These are phyloP conservation scores for Aureobasidium melanogenum DNA, from an alignment of 2,329 filamentous ascomycete species.

Conservation along the genomic window DNA sequence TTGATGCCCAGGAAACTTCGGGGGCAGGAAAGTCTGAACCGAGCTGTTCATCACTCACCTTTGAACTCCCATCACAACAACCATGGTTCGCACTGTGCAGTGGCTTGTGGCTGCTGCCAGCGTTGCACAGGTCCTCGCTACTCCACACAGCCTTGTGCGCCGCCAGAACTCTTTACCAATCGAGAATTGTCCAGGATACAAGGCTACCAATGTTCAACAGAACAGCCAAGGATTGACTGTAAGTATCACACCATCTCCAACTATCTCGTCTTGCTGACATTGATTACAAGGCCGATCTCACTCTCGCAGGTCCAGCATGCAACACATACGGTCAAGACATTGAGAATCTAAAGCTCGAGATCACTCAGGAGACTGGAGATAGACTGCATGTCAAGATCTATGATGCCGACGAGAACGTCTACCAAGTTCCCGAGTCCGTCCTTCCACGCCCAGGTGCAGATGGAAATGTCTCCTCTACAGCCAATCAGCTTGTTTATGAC, in stretches of 20 bases:
- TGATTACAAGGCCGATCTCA: conserved; percentile 43
- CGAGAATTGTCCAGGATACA: conserved; percentile 56
- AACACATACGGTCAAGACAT: conserved; percentile 53
- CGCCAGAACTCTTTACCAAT: conserved; percentile 11
- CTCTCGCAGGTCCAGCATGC: conserved; percentile 57
- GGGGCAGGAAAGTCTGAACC: not conserved
- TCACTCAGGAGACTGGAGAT: conserved; percentile 51
- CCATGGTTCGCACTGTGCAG: not conserved
- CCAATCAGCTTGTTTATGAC: conserved; percentile 37
- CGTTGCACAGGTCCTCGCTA: not conserved
- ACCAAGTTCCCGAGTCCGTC: conserved; percentile 63
- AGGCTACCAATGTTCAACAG: conserved; percentile 49
- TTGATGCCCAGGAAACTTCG: not conserved
- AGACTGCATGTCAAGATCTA: conserved; percentile 69
- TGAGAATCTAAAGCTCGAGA: conserved; percentile 45
- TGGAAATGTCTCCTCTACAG: conserved; percentile 16
- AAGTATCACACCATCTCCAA: not conserved
- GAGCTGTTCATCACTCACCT: not conserved
- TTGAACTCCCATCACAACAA: not conserved
- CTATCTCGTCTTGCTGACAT: conserved; percentile 11
- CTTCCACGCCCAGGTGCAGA: conserved; percentile 50
- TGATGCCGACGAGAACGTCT: conserved; percentile 60
- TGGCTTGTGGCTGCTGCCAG: conserved; percentile 1
- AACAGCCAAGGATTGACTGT: conserved; percentile 49
- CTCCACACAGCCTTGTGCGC: conserved; percentile 4